Evolutionary conservation across 179 eudicot species (phyloP).

Genomic region (Beta macrorhiza): DNA sequence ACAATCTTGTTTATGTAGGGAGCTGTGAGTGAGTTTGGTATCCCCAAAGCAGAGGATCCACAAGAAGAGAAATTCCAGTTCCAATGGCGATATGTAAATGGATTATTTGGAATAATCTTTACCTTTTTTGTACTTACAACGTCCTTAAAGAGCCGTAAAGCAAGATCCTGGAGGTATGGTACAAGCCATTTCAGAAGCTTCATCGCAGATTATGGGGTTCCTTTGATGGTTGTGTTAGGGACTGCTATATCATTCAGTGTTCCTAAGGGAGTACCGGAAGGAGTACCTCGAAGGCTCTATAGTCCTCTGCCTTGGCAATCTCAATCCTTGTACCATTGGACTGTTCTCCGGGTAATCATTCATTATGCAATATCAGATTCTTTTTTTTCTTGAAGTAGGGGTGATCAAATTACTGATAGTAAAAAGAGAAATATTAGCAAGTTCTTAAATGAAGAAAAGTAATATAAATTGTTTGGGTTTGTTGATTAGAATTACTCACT

Average conservation of each 20-base stretch:
- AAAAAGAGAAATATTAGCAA: too few relatives aligned
- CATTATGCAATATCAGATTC: not conserved
- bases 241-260: slow-evolving; percentile 53
- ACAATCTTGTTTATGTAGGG: slow-evolving; percentile 36
- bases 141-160: slow-evolving; percentile 53
- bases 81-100: slow-evolving; percentile 57
- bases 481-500: not conserved
- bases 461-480: too few relatives aligned
- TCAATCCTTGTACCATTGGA: slow-evolving; percentile 53
- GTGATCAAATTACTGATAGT: too few relatives aligned
- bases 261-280: slow-evolving; percentile 45
- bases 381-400: too few relatives aligned
- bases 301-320: slow-evolving; percentile 69
- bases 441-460: too few relatives aligned
- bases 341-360: slow-evolving; percentile 43
- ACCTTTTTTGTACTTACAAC: slow-evolving; percentile 48
- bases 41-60: slow-evolving; percentile 39
- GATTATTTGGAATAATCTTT: slow-evolving; percentile 46
- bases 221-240: slow-evolving; percentile 60
- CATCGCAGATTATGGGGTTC: slow-evolving; percentile 65
- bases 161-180: slow-evolving; percentile 60
- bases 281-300: slow-evolving; percentile 60
- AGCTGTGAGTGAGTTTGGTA: slow-evolving; percentile 47
- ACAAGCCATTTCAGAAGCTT: slow-evolving; percentile 47
- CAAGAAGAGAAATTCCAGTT: slow-evolving; percentile 36